Percentiles rank a stretch among this genome's conserved stretches.
Evolutionary conservation across 371 early-diverging fungal species (phyloP).

Genomic region (Mortierella sp.): DNA sequence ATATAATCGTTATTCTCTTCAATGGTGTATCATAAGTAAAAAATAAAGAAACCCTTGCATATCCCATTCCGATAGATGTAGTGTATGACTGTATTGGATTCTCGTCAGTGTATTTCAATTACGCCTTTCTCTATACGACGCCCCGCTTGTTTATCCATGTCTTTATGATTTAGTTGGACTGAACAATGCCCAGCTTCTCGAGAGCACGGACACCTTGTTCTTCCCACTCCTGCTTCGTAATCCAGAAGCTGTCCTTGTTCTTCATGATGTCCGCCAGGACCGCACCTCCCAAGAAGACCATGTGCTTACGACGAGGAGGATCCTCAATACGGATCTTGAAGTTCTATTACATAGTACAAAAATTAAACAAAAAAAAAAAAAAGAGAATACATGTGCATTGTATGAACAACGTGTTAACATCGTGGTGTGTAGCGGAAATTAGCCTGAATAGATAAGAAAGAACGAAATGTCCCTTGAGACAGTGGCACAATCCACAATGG

Average conservation of each 20-base stretch:
- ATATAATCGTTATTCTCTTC: too few relatives aligned
- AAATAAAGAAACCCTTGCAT: too few relatives aligned
- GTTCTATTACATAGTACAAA: conserved; percentile 66
- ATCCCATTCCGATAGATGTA: too few relatives aligned
- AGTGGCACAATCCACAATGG: not conserved
- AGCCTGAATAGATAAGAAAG: not conserved
- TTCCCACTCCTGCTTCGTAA: conserved; percentile 94
- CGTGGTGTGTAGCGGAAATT: too few relatives aligned
- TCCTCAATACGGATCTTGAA: conserved; percentile 98
- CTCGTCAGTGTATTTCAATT: too few relatives aligned
- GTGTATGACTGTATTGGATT: too few relatives aligned
- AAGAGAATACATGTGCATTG: not conserved
- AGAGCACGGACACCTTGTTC: conserved; percentile 90
- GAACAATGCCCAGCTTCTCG: conserved; percentile 69
- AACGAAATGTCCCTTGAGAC: too few relatives aligned
- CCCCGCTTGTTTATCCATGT: too few relatives aligned
- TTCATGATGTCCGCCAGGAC: conserved; percentile 97
- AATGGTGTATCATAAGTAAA: too few relatives aligned
- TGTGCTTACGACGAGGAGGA: conserved; percentile 97
- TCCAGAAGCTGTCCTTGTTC: conserved; percentile 92
- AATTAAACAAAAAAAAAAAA: conserved; percentile 3
- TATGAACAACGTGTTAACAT: too few relatives aligned
- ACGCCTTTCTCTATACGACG: too few relatives aligned
- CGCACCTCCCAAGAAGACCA: conserved; percentile 98
- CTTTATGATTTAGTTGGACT: conserved; percentile 20